Evolutionary conservation across 2,329 filamentous ascomycete genomes (phyloP).

Genomic region (Penicillium janthinellum): DNA sequence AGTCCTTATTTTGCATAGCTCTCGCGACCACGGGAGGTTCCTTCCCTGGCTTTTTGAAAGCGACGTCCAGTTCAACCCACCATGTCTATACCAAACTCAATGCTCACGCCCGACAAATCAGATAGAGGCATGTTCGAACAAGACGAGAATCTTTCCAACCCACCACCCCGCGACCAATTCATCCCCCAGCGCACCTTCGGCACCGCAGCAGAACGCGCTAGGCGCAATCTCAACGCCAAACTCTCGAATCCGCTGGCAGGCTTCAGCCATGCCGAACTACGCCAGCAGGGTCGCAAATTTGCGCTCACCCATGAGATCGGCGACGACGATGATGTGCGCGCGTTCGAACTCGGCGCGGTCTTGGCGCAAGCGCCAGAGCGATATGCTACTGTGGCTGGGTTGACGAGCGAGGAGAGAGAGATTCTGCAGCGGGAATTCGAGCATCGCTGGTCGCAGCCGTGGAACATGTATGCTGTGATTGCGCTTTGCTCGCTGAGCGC

Average conservation of each 20-base stretch:
- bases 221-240: slow-evolving; percentile 51
- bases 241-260: slow-evolving; percentile 57
- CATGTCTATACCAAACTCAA: slow-evolving; percentile 8
- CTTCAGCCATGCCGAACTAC: slow-evolving; percentile 54
- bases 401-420: slow-evolving; percentile 61
- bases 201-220: slow-evolving; percentile 43
- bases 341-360: slow-evolving; percentile 62
- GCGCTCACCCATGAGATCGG: slow-evolving; percentile 58
- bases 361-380: slow-evolving; percentile 58
- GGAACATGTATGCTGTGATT: slow-evolving; percentile 66
- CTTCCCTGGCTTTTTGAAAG: neutral
- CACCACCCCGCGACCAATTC: slow-evolving; percentile 17
- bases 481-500: slow-evolving; percentile 68
- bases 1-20: neutral
- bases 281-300: slow-evolving; percentile 60
- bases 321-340: slow-evolving; percentile 58
- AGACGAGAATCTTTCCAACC: slow-evolving; percentile 8
- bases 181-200: slow-evolving; percentile 28
- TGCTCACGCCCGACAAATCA: neutral
- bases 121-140: slow-evolving; percentile 11
- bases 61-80: neutral
- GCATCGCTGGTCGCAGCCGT: slow-evolving; percentile 70
- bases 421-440: slow-evolving; percentile 63
- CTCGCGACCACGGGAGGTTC: neutral
- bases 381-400: slow-evolving; percentile 54